Percentiles rank a stretch among this genome's conserved stretches.
These are phyloP conservation scores for Rhodotorula sp. DNA, from an alignment of 1,284 basidiomycete genomes.

Conservation along the genomic window DNA sequence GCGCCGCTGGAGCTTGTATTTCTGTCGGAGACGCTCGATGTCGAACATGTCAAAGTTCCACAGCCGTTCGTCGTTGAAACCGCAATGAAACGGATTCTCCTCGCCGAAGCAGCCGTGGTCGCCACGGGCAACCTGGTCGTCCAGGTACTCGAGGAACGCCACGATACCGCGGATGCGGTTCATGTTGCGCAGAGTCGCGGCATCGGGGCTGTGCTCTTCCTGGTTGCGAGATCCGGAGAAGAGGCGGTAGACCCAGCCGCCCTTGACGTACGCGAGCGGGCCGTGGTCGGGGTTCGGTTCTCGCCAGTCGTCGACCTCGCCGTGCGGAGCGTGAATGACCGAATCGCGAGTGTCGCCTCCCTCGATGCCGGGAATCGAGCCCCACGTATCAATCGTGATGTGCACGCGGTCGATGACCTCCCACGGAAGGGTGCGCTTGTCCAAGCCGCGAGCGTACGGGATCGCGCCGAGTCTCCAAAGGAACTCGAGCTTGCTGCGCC, in stretches of 20 bases:
- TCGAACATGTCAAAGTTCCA: conserved; percentile 42
- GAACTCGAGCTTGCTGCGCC: conserved; percentile 46
- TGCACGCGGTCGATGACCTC: conserved; percentile 43
- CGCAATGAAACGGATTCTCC: conserved; percentile 35
- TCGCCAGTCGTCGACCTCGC: conserved; percentile 9
- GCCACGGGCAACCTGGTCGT: conserved; percentile 43
- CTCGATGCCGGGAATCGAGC: conserved; percentile 41
- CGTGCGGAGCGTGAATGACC: conserved; percentile 31
- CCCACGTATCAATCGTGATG: conserved; percentile 43
- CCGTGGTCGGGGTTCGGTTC: conserved; percentile 26
- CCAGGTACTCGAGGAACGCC: conserved; percentile 45
- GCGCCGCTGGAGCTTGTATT: conserved; percentile 25
- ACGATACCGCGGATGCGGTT: conserved; percentile 47
- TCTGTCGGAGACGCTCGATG: conserved; percentile 39
- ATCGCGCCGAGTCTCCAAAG: conserved; percentile 48
- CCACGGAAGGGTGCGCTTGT: conserved; percentile 44
- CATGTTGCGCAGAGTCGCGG: conserved; percentile 43
- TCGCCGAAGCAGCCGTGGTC: conserved; percentile 29
- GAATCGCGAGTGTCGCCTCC: conserved; percentile 25
- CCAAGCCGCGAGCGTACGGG: conserved; percentile 43
- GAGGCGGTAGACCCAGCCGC: conserved; percentile 47
- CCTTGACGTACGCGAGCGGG: conserved; percentile 42
- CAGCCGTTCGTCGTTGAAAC: conserved; percentile 38
- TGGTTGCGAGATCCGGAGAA: conserved; percentile 46
- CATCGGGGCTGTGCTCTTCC: conserved; percentile 42